A percentile compares a stretch with the other conserved stretches of the same genome.
phyloP scores from a whole-genome alignment of 2,329 filamentous ascomycete genomes.

The Sporothrix protearum region DNA sequence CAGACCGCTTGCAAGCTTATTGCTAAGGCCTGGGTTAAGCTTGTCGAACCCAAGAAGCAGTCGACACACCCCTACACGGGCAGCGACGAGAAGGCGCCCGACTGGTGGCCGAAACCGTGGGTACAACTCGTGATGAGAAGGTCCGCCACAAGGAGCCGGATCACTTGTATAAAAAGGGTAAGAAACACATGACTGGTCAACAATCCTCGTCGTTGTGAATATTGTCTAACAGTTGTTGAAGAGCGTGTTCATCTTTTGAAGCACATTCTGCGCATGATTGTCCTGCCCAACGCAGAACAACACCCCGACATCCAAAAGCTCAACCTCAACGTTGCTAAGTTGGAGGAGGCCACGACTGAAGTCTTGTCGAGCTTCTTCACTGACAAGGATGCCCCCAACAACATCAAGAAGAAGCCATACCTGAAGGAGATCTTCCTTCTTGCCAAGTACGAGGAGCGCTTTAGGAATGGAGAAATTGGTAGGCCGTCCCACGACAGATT shows the following conservation, averaged over 20 bases:
- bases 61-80: constrained; percentile 68
- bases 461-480: constrained; percentile 57
- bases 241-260: constrained; percentile 58
- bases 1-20: constrained; percentile 70
- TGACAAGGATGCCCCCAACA: constrained; percentile 52
- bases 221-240: constrained; percentile 33
- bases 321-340: constrained; percentile 50
- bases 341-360: constrained; percentile 58
- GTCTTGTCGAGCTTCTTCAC: constrained; percentile 56
- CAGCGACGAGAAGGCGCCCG: constrained; percentile 58
- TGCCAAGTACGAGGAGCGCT: constrained; percentile 55
- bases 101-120: constrained; percentile 64
- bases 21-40: constrained; percentile 72
- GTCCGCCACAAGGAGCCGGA: constrained; percentile 71
- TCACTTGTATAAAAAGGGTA: constrained; percentile 66
- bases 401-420: constrained; percentile 53
- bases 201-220: neutral
- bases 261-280: constrained; percentile 58
- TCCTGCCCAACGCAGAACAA: constrained; percentile 49
- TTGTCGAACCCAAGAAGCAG: constrained; percentile 73
- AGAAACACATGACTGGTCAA: neutral
- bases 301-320: constrained; percentile 53
- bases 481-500: constrained; percentile 26
- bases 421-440: constrained; percentile 61
- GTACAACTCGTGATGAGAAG: constrained; percentile 47